Evolutionary conservation across 2,329 filamentous ascomycete genomes (phyloP), one percentile per base, ranked within the genome.

Genomic region (Clarireedia paspali): DNA sequence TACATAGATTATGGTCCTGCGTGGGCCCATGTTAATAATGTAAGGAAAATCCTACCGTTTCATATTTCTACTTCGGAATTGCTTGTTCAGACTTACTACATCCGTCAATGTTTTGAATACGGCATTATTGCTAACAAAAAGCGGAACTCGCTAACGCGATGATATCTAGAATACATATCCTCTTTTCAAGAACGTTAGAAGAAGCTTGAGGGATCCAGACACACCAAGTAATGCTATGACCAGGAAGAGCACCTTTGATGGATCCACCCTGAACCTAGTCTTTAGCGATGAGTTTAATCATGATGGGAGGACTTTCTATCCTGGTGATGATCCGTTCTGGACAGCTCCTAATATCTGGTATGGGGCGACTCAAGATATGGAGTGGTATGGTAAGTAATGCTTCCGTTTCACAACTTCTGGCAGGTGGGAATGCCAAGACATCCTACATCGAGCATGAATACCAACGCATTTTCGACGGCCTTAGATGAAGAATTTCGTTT

Each of bases 221-320:
- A 81, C 79, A 0, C 79, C 78, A 3, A 52, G 68, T 4, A 66
- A 63, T 36, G 78, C 72, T 15, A 75, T 69, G 66, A 77, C 70
- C 0, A 72, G 73, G 55, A 73, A 65, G 24, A 74, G 75, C 10
- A 68, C 64, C 2, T 66, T 77, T 24, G 71, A 76, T 56, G 74
- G 74, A 6, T 72, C 75, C 30, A 70, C 71, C 5, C 68, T 77
- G 34, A 71, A 74, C 12, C 64, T 81, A 3, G 77, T 81, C 0
- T 81, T 81, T 63, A 80, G 77, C 57, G 79, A 82, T 57, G 79
- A 81, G 59, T 81, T 81, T 67, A 80, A 80, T 58, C 68, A 72
- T 7, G 66, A 74, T 40, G 76, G 77, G 53, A 70, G 78, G 30
- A 78, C 77, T 0, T 81, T 82, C 62, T 81, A 80, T 59, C 71